Evolutionary conservation across 2,329 filamentous ascomycete genomes (phyloP).

Genomic region (Fusarium oxysporum): DNA sequence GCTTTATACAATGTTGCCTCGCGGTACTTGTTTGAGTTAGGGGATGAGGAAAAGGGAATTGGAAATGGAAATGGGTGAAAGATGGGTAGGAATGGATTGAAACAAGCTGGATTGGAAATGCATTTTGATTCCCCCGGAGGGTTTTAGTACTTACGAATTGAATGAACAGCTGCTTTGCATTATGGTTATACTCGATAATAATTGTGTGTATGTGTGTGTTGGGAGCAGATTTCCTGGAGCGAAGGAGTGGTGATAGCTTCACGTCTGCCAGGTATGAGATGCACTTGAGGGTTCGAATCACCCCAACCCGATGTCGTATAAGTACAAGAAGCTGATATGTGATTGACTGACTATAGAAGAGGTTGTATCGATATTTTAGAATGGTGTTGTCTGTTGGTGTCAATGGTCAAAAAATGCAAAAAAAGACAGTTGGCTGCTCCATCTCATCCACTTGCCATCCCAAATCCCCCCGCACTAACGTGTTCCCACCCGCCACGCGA

Average conservation of each 20-base stretch:
- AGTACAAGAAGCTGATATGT: not conserved
- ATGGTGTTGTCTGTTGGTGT: accelerated
- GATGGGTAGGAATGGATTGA: not conserved
- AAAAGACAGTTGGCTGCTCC: slow-evolving; percentile 63
- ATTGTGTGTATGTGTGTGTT: not conserved
- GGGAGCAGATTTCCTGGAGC: too few species aligned
- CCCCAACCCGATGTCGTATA: not conserved
- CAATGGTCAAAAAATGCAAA: slow-evolving; percentile 40
- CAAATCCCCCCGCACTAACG: slow-evolving; percentile 70
- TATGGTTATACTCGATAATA: not conserved
- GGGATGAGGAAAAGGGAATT: slow-evolving; percentile 12
- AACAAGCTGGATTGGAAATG: slow-evolving; percentile 17
- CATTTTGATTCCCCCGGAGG: slow-evolving; percentile 42
- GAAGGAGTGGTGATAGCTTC: slow-evolving; percentile 22
- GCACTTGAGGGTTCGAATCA: slow-evolving; percentile 9
- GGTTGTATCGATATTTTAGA: not conserved
- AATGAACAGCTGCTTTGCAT: slow-evolving; percentile 27
- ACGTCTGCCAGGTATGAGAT: not conserved
- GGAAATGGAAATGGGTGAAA: not conserved
- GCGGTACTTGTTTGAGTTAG: slow-evolving; percentile 55
- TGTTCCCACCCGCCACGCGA: slow-evolving; percentile 77
- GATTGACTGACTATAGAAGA: not conserved
- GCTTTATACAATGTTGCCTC: slow-evolving; percentile 61
- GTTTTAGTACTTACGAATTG: slow-evolving; percentile 36
- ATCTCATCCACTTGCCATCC: slow-evolving; percentile 63